Base-by-base conservation (phyloP, 208 protist genomes). In the Crithidia thermophila region DNA sequence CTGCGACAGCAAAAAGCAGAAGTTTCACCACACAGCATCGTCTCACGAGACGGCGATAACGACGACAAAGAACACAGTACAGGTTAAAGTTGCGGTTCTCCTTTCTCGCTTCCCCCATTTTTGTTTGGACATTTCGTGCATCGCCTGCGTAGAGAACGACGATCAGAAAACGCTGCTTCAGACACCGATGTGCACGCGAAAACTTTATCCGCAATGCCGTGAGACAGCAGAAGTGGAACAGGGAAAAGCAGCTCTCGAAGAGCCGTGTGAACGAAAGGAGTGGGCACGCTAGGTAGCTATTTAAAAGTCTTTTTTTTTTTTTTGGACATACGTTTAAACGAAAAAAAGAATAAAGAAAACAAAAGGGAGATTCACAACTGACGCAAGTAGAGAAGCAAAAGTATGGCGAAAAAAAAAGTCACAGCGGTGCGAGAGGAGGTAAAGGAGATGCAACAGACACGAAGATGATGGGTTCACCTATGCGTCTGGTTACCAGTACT, bases 321-420 rank as follows among this genome's bases (percentile, higher is more conserved):
- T 76, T 67, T 63, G 8, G 30, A 27, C 28, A 31, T 36, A 64
- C 20, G 28, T 30, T 10, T 64, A 72, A 34, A 40, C 1, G 45
- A 71, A 57, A 9, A 72, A 66, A 23, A 67, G 14, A 72, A 59
- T 46, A 47, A 77, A 72, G 64, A 18, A 56, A 36, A 67, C 28
- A 16, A 60, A 50, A 70, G 33, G 11, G 67, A 33, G 53, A 67
- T 28, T 60, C 49, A 31, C 49, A 43, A 43, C 10, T 13, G 27
- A 34, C 49, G 23, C 23, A 23, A 13, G 31, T 7, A 30, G n/a
- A 37, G 30, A 20, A 57, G 51, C 21, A 23, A 20, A 23, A 37
- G 23, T 8, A 23, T 8, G 51, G 51, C 11, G 30, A 36, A 10
- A 8, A 57, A 28, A 18, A 23, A 21, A 23, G 20, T 31, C 27